Evolutionary conservation across 2,329 filamentous ascomycete species (phyloP), one percentile per base, ranked within the genome.

Genomic region (Pleomassaria siparia): DNA sequence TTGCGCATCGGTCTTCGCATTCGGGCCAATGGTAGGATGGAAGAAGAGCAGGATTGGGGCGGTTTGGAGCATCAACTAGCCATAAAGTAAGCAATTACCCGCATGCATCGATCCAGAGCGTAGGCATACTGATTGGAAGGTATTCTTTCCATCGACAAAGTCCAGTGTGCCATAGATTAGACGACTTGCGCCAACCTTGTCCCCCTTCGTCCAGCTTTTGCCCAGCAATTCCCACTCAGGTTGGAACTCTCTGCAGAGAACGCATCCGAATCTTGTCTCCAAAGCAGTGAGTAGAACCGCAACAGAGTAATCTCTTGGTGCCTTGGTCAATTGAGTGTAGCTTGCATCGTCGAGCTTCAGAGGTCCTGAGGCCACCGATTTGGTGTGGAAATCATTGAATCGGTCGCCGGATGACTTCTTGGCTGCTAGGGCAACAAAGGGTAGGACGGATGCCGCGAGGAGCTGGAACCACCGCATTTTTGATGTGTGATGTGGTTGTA

Each of bases 161-260:
- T 99, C 94, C 61, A 99, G 74, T 6, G 88, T 92, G 20, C 83
- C 86, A 73, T 92, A 95, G 36, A 97, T 70, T 55, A 95, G 63
- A 52, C 86, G 81, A 22, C 85, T 87, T 56, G 89, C 80, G 44
- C 79, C 86, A 49, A 82, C 76, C 76, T 87, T 89, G 72, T 95
- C 88, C 7, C 89, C 91, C 70, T 88, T 90, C 53, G 80, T 79
- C 94, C 94, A 99, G 73, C 88, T 94, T 72, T 84, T 88, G 44
- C 83, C 83, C 45, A 99, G 75, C 44, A 97, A 72, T 46, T 95
- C 88, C 88, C 91, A 99, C 74, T 99, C 94, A 1, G 91, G 87
- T 70, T 96, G 88, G 71, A 99, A 96, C 44, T 95, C 89, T 43
- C 84, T 82, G 72, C 94, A 99, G 40, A 97, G 78, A 56, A 85